Evolutionary conservation across 306 rosid genomes (phyloP).

Genomic region (Castanopsis chinensis): DNA sequence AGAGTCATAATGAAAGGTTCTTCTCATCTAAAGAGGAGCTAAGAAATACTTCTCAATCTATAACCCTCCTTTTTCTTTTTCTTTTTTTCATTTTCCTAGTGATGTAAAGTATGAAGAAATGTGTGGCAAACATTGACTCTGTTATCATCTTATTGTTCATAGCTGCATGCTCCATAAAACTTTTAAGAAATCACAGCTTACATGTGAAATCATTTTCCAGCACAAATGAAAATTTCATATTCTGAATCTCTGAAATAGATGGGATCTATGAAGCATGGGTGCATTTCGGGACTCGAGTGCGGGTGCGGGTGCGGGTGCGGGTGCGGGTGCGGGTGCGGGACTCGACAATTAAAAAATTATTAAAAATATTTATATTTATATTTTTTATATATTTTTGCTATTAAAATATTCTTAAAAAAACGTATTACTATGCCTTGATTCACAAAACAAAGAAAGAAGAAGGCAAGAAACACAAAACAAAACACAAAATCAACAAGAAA

Average conservation of each 20-base stretch:
- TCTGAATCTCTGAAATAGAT: background rate
- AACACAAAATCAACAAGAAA: no score
- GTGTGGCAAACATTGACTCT: background rate
- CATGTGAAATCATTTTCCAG: background rate
- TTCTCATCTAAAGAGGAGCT: background rate
- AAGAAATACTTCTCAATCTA: background rate
- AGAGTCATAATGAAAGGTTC: conserved; percentile 20
- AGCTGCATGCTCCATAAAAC: background rate
- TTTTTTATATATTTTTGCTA: no score
- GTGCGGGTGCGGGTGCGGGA: no score
- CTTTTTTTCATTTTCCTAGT: background rate
- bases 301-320: no score
- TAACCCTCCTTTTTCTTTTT: background rate
- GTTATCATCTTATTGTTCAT: background rate
- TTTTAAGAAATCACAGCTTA: background rate
- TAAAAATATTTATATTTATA: no score
- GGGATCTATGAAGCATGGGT: no score
- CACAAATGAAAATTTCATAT: background rate
- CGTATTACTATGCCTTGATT: no score
- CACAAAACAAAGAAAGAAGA: no score
- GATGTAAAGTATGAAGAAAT: background rate
- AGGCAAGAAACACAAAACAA: no score
- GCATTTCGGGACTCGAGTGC: no score
- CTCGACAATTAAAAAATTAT: no score
- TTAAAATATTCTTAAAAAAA: no score